These are phyloP conservation scores for Beta corolliflora DNA, from an alignment of 179 eudicot genomes.

Conservation along the genomic window DNA sequence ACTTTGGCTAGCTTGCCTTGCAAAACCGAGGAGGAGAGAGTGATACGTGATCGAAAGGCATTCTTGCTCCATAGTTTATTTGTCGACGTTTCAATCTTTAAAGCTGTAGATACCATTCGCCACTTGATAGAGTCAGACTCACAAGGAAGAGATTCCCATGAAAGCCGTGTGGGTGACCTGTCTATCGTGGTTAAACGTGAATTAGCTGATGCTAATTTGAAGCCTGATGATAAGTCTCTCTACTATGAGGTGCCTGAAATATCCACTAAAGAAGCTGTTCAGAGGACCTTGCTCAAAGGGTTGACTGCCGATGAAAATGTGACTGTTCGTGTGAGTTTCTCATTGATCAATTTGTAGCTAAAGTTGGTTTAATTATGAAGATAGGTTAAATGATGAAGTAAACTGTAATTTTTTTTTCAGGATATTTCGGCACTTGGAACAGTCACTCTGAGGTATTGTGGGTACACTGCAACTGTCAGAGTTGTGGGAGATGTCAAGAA, in stretches of 20 bases:
- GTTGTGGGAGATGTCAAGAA: slow-evolving; percentile 70
- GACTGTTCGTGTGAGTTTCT: slow-evolving; percentile 69
- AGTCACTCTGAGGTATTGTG: slow-evolving; percentile 76
- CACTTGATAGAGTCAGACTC: slow-evolving; percentile 45
- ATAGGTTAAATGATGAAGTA: background rate
- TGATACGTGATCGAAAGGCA: slow-evolving; percentile 88
- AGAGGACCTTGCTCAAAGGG: slow-evolving; percentile 80
- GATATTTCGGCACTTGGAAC: slow-evolving; percentile 74
- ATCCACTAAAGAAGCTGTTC: slow-evolving; percentile 52
- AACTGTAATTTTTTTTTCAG: slow-evolving; percentile 41
- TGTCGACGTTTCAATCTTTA: slow-evolving; percentile 75
- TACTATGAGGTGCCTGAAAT: slow-evolving; percentile 37
- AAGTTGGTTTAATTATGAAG: background rate
- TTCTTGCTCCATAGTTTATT: slow-evolving; percentile 92
- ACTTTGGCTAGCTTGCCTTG: slow-evolving; percentile 77
- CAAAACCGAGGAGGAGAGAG: slow-evolving; percentile 91
- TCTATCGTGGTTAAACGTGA: slow-evolving; percentile 65
- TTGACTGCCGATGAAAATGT: slow-evolving; percentile 98
- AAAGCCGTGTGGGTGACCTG: slow-evolving; percentile 76
- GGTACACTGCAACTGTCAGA: slow-evolving; percentile 74
- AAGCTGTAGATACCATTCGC: slow-evolving; percentile 70
- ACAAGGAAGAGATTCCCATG: slow-evolving; percentile 41
- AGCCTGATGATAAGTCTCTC: slow-evolving; percentile 47
- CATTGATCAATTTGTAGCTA: background rate
- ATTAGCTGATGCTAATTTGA: slow-evolving; percentile 61